A percentile compares a stretch with the other conserved stretches of the same genome.
These are phyloP conservation scores for Candida labiduridarum DNA, from an alignment of 1,139 yeast species.

Conservation along the genomic window DNA sequence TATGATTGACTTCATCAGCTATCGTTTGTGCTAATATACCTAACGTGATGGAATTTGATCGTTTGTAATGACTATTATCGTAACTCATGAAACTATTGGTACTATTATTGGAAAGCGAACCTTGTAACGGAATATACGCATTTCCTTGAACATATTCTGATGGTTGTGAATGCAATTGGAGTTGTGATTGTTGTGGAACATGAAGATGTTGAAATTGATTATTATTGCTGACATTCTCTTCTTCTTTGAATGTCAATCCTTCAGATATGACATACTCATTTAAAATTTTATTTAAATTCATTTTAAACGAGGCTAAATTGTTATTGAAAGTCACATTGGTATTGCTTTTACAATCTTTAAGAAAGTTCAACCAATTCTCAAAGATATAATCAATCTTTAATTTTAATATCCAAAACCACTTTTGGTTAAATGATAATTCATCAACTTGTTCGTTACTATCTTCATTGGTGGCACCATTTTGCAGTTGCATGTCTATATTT, in stretches of 20 bases:
- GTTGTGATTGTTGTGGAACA: background rate
- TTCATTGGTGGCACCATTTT: background rate
- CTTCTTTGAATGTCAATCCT: conserved; percentile 13
- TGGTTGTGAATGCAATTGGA: background rate
- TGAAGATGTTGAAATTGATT: background rate
- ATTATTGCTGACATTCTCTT: conserved; percentile 5
- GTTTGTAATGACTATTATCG: conserved; percentile 5
- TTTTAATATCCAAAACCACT: conserved; percentile 31
- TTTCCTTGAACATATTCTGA: conserved; percentile 3
- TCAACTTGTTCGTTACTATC: conserved; percentile 12
- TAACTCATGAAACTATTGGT: conserved; percentile 6
- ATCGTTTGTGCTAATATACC: conserved; percentile 14
- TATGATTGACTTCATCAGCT: conserved; percentile 5
- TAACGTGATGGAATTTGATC: conserved; percentile 17
- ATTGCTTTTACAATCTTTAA: conserved; percentile 12
- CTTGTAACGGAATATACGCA: conserved; percentile 2
- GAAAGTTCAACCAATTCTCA: conserved; percentile 28
- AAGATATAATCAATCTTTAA: conserved; percentile 28
- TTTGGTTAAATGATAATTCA: conserved; percentile 26
- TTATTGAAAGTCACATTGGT: conserved; percentile 8
- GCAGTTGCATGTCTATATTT: background rate
- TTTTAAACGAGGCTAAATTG: conserved; percentile 20
- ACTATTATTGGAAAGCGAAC: conserved; percentile 3
- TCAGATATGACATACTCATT: conserved; percentile 19
- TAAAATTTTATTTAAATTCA: conserved; percentile 19